Percentiles rank a stretch among this genome's conserved stretches.
phyloP scores from a whole-genome alignment of 306 rosid species.

The Clitoria ternatea region DNA sequence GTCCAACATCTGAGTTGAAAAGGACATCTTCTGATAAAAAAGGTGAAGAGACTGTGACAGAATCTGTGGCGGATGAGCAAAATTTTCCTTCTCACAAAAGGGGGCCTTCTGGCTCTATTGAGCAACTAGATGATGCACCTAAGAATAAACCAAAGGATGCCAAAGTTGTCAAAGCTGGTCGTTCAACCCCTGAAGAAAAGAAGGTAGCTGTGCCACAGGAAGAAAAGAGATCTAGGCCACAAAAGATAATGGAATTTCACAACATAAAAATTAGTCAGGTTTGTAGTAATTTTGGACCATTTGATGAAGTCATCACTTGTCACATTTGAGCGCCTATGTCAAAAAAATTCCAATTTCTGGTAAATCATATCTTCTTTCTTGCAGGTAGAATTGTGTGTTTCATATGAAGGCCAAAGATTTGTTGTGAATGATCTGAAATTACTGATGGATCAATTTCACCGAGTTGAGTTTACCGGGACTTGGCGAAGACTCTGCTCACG shows the following conservation, averaged over 20 bases:
- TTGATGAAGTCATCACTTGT: background rate
- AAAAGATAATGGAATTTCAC: slow-evolving; percentile 82
- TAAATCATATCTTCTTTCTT: slow-evolving; percentile 3
- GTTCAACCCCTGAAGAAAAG: slow-evolving; percentile 67
- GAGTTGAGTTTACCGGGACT: slow-evolving; percentile 81
- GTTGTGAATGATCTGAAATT: slow-evolving; percentile 79
- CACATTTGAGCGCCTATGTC: background rate
- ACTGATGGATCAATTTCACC: slow-evolving; percentile 93
- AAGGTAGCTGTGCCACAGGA: slow-evolving; percentile 56
- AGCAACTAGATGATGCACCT: slow-evolving; percentile 58
- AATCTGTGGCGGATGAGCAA: slow-evolving; percentile 77
- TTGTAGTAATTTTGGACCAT: slow-evolving; percentile 25
- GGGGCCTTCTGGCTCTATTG: slow-evolving; percentile 44
- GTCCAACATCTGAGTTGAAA: slow-evolving; percentile 54
- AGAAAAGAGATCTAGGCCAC: slow-evolving; percentile 74
- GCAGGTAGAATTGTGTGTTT: slow-evolving; percentile 81
- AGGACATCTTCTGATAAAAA: slow-evolving; percentile 78
- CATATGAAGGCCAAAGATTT: slow-evolving; percentile 89
- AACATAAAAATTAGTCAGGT: slow-evolving; percentile 98
- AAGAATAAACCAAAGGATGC: slow-evolving; percentile 68
- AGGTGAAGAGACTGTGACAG: slow-evolving; percentile 86
- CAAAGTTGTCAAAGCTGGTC: slow-evolving; percentile 67
- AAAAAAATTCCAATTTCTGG: slow-evolving; percentile 8
- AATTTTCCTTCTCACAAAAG: slow-evolving; percentile 46
- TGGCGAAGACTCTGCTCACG: slow-evolving; percentile 93